Conservation (phyloP, 306 rosid species). For the Lathyrus oleraceus region DNA sequence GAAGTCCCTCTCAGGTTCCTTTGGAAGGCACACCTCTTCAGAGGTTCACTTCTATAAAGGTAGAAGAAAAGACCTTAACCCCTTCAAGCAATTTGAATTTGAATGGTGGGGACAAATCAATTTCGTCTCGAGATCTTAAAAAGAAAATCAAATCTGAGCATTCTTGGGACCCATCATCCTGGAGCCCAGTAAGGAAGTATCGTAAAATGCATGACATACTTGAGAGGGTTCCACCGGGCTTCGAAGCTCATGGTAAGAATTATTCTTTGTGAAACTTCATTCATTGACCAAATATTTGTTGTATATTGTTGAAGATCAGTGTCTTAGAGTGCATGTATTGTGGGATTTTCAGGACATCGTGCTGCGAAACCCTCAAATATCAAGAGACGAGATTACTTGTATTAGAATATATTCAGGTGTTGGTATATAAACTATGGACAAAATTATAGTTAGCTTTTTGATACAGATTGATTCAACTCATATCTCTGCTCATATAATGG, state of each 20-base stretch:
- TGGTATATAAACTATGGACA: neutral
- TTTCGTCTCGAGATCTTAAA: neutral
- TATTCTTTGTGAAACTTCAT: neutral
- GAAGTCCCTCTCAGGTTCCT: neutral
- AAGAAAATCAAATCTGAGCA: constrained; percentile 7
- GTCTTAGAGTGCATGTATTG: neutral
- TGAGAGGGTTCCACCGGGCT: constrained; percentile 40
- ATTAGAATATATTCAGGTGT: neutral
- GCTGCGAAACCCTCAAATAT: neutral
- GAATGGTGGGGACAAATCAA: constrained; percentile 1
- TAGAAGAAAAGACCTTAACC: constrained; percentile 2
- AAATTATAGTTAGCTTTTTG: neutral
- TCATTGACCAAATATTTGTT: neutral
- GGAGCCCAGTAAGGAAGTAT: neutral
- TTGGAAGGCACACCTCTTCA: neutral
- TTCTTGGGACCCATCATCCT: neutral
- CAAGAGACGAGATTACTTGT: neutral
- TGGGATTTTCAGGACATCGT: neutral
- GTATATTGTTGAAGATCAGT: neutral
- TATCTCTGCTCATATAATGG: neutral
- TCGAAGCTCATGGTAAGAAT: neutral
- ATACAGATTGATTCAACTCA: constrained; percentile 12
- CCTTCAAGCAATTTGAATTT: neutral
- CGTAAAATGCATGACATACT: neutral
- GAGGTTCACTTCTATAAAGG: neutral